These are phyloP conservation scores for Talaromyces sp. DNA, from an alignment of 2,329 filamentous ascomycete genomes.

Conservation along the genomic window DNA sequence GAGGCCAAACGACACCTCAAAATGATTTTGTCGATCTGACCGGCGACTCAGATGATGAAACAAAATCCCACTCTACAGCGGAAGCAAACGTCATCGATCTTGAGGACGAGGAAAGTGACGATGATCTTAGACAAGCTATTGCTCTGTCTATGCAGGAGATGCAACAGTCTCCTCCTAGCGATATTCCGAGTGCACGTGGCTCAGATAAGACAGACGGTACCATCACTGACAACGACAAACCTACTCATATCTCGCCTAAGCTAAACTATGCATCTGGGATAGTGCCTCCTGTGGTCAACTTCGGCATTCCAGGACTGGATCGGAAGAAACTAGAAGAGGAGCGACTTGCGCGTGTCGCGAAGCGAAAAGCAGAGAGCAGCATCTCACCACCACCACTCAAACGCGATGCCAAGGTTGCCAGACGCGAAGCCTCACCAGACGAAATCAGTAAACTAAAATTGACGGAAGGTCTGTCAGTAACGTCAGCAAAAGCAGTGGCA, in stretches of 20 bases:
- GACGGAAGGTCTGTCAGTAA: background rate
- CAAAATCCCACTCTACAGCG: constrained; percentile 27
- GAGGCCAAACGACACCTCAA: background rate
- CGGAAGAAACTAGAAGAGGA: constrained; percentile 83
- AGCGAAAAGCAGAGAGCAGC: constrained; percentile 52
- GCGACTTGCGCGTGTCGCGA: constrained; percentile 64
- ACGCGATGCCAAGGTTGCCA: constrained; percentile 27
- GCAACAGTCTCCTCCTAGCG: background rate
- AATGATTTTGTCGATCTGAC: constrained; percentile 34
- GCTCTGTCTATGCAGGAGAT: constrained; percentile 32
- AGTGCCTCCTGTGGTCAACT: background rate
- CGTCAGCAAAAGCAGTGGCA: background rate
- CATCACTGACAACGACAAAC: background rate
- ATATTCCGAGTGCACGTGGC: background rate
- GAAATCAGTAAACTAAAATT: background rate
- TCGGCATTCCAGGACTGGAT: constrained; percentile 58
- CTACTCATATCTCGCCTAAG: background rate
- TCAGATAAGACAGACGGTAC: background rate
- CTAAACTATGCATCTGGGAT: background rate
- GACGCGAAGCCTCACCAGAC: constrained; percentile 13
- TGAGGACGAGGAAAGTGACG: constrained; percentile 27
- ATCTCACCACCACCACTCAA: constrained; percentile 32
- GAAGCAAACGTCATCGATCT: constrained; percentile 23
- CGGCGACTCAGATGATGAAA: constrained; percentile 30
- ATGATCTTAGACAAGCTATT: constrained; percentile 37